A percentile compares a stretch with the other conserved stretches of the same genome.
Evolutionary conservation across 2,329 filamentous ascomycete genomes (phyloP).

Genomic region (Zymoseptoria pseudotritici): DNA sequence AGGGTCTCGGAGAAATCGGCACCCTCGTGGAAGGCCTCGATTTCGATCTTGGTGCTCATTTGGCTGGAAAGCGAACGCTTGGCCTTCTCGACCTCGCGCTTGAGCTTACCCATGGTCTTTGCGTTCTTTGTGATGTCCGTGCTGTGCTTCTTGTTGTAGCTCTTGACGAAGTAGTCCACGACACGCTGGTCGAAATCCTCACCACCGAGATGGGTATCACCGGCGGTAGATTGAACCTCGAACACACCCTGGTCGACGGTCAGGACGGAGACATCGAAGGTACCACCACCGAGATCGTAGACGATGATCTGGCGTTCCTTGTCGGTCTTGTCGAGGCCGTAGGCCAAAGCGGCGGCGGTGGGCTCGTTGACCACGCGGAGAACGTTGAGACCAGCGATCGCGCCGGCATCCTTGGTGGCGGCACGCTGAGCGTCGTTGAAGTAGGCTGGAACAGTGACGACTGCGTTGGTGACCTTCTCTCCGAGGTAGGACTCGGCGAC

Average conservation of each 20-base stretch:
- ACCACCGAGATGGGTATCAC: slow-evolving; percentile 96
- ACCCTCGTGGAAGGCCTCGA: slow-evolving; percentile 93
- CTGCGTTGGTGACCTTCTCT: slow-evolving; percentile 88
- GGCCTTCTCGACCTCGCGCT: slow-evolving; percentile 98
- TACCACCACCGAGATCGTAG: slow-evolving; percentile 97
- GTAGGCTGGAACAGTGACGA: slow-evolving; percentile 95
- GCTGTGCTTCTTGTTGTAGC: slow-evolving; percentile 96
- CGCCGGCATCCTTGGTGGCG: slow-evolving; percentile 95
- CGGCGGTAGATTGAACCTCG: slow-evolving; percentile 98
- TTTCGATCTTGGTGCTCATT: slow-evolving; percentile 54
- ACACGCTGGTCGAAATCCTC: slow-evolving; percentile 98
- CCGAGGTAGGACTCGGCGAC: slow-evolving; percentile 88
- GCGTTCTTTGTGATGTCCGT: slow-evolving; percentile 89
- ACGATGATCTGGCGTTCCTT: slow-evolving; percentile 84
- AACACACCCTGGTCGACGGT: slow-evolving; percentile 98
- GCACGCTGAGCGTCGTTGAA: slow-evolving; percentile 99
- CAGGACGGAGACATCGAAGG: slow-evolving; percentile 95
- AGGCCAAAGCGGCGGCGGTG: slow-evolving; percentile 89
- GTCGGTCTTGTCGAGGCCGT: slow-evolving; percentile 90
- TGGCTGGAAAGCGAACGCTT: slow-evolving; percentile 73
- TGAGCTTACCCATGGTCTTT: slow-evolving; percentile 98
- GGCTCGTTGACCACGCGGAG: slow-evolving; percentile 98
- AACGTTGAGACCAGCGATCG: slow-evolving; percentile 92
- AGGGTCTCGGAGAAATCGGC: slow-evolving; percentile 98
- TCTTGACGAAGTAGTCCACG: slow-evolving; percentile 93